Conservation (phyloP, 2,329 filamentous ascomycete species). For the Corynespora cassiicola region DNA sequence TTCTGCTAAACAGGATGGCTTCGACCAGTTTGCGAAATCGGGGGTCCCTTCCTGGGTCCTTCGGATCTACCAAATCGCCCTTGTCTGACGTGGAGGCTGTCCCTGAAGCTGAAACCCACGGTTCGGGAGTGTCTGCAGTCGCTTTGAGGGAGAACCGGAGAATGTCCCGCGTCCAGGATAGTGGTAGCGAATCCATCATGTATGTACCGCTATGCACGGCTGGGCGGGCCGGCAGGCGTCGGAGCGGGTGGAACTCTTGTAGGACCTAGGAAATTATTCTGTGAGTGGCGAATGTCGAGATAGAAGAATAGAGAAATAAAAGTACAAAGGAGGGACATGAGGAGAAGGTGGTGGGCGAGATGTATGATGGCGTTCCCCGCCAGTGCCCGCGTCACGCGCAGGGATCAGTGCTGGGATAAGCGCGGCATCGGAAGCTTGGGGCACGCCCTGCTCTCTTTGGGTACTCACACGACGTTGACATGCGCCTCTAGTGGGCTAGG, state of each 20-base stretch:
- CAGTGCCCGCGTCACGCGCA: conserved; percentile 13
- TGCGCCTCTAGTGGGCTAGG: no score
- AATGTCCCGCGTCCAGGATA: conserved; percentile 30
- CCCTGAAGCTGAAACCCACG: conserved; percentile 17
- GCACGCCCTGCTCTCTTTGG: conserved; percentile 14
- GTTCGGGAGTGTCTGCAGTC: conserved; percentile 25
- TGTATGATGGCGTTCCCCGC: conserved; percentile 16
- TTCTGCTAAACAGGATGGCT: conserved; percentile 46
- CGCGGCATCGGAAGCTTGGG: conserved; percentile 8
- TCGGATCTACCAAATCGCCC: conserved; percentile 25
- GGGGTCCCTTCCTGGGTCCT: conserved; percentile 44
- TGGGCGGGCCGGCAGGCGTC: conserved; percentile 7
- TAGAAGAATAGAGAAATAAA: conserved; percentile 2
- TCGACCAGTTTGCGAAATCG: conserved; percentile 44
- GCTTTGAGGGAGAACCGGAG: conserved; percentile 31
- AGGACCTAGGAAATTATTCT: no score
- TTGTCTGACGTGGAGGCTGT: conserved; percentile 5
- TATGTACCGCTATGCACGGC: no score
- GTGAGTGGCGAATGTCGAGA: no score
- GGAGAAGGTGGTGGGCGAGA: no score
- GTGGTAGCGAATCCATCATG: conserved; percentile 1
- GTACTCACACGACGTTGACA: no score
- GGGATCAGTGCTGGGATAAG: conserved; percentile 20
- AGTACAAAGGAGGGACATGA: no score
- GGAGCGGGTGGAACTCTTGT: conserved; percentile 9